Evolutionary conservation across 345 rosid genomes (phyloP).

Genomic region (Turnera subulata): DNA sequence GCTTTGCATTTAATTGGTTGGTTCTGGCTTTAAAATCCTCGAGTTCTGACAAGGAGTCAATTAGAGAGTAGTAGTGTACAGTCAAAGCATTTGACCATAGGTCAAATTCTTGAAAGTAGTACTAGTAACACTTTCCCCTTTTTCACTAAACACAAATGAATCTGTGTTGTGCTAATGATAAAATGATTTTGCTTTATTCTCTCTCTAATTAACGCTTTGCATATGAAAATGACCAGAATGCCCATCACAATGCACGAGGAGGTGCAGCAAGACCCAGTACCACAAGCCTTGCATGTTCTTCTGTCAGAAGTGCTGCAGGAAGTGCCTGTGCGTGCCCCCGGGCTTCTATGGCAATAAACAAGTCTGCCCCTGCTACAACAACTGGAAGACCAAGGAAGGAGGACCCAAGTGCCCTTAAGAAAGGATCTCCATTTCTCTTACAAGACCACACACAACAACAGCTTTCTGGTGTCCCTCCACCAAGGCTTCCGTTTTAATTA

Average conservation of each 20-base stretch:
- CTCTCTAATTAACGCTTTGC: too few species aligned
- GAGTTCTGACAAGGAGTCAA: too few species aligned
- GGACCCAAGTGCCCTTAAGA: constrained; percentile 32
- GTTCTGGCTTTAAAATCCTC: too few species aligned
- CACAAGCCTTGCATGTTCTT: constrained; percentile 37
- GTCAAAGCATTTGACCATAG: constrained; percentile 7
- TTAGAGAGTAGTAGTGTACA: too few species aligned
- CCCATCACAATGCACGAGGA: constrained; percentile 35
- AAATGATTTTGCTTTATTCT: too few species aligned
- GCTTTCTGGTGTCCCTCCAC: too few species aligned
- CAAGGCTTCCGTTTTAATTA: too few species aligned
- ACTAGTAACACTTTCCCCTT: too few species aligned
- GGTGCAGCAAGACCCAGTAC: constrained; percentile 27
- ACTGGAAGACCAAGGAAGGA: constrained; percentile 35
- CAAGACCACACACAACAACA: too few species aligned
- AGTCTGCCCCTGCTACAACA: constrained; percentile 33
- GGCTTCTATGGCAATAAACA: constrained; percentile 16
- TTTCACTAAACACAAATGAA: background rate
- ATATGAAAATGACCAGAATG: constrained; percentile 68
- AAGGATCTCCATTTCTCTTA: background rate
- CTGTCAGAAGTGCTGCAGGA: constrained; percentile 29
- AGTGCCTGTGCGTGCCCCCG: constrained; percentile 28
- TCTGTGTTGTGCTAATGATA: too few species aligned
- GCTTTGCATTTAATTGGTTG: too few species aligned
- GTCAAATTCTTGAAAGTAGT: constrained; percentile 13